phyloP scores from a whole-genome alignment of 2,329 filamentous ascomycete species.

The Aspergillus tubingensis region DNA sequence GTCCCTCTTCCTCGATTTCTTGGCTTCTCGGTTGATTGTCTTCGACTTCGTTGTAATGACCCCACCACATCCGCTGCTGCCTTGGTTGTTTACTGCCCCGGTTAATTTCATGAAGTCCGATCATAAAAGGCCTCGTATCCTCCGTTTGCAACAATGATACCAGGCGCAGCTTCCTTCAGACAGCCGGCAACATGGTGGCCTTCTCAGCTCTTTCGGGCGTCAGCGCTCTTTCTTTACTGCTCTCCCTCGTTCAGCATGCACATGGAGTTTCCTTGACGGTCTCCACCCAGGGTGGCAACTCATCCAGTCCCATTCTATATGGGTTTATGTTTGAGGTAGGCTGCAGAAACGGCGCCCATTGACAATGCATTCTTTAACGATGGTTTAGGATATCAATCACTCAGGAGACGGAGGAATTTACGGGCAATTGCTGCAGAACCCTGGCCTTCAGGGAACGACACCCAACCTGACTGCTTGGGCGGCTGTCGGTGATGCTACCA shows the following conservation, averaged over 20 bases:
- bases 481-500: constrained; percentile 45
- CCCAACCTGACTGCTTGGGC: constrained; percentile 52
- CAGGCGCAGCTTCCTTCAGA: not conserved
- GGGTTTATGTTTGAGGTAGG: constrained; percentile 48
- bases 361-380: too few species aligned
- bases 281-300: constrained; percentile 37
- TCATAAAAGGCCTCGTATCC: not conserved
- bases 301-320: constrained; percentile 42
- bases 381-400: constrained; percentile 61
- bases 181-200: constrained; percentile 12
- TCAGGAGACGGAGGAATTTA: constrained; percentile 73
- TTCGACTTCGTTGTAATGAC: not conserved
- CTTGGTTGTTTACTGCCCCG: not conserved
- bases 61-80: not conserved
- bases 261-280: constrained; percentile 14
- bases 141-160: not conserved
- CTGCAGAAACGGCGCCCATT: too few species aligned
- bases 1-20: too few species aligned
- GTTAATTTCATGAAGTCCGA: not conserved
- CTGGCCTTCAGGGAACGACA: constrained; percentile 63
- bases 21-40: too few species aligned
- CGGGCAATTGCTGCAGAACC: constrained; percentile 69
- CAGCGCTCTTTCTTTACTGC: constrained; percentile 4
- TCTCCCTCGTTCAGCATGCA: constrained; percentile 4
- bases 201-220: constrained; percentile 16